Conservation (phyloP, 345 rosid genomes). For the Dipteronia sinensis region DNA sequence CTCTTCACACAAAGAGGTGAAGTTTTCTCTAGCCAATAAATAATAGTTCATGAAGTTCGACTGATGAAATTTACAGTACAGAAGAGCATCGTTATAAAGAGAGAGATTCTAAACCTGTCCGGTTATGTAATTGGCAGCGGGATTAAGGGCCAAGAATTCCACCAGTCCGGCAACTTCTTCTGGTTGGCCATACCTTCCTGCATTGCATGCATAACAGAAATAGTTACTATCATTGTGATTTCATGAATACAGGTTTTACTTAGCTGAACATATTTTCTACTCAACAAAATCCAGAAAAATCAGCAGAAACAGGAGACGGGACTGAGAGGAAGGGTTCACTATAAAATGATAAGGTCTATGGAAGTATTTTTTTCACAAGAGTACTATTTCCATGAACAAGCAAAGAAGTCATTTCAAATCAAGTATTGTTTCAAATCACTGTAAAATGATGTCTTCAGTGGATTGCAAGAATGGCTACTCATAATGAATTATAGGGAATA, state of each 20-base stretch:
- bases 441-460: background rate
- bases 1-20: background rate
- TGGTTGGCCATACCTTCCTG: conserved; percentile 97
- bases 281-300: conserved; percentile 14
- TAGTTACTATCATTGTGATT: conserved; percentile 4
- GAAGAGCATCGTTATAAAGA: background rate
- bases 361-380: background rate
- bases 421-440: too few relatives aligned
- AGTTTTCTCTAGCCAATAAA: background rate
- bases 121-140: conserved; percentile 88
- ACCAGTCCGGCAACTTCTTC: conserved; percentile 99
- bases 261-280: background rate
- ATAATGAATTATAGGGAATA: background rate
- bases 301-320: background rate
- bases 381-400: background rate
- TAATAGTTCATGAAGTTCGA: background rate
- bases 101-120: conserved; percentile 65
- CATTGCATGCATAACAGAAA: conserved; percentile 33
- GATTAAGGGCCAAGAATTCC: conserved; percentile 89
- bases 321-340: background rate
- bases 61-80: background rate
- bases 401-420: background rate
- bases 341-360: conserved; percentile 2
- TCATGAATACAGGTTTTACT: background rate
- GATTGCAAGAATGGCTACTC: background rate